Evolutionary conservation across 805 yeast genomes (phyloP).

Genomic region (Tetrapisispora arboricola): DNA sequence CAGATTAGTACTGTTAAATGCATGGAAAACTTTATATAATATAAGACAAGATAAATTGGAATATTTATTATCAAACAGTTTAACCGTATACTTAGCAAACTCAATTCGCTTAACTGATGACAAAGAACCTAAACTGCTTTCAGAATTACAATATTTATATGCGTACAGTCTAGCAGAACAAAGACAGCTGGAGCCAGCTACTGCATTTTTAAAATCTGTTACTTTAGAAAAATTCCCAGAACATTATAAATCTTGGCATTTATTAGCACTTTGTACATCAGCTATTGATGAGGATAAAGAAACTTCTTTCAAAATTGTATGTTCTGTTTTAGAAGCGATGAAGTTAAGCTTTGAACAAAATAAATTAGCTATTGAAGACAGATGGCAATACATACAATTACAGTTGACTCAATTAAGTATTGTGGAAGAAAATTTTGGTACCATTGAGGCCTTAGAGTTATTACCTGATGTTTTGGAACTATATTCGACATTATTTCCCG

Average conservation of each 20-base stretch:
- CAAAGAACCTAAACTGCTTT: slow-evolving; percentile 3
- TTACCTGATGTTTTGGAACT: slow-evolving; percentile 58
- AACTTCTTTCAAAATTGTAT: slow-evolving; percentile 47
- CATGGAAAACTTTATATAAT: slow-evolving; percentile 21
- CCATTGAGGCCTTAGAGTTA: slow-evolving; percentile 47
- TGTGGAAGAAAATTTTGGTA: slow-evolving; percentile 52
- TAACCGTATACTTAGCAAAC: slow-evolving; percentile 17
- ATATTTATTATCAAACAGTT: slow-evolving; percentile 9
- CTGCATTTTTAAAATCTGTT: slow-evolving; percentile 36
- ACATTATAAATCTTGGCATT: slow-evolving; percentile 54
- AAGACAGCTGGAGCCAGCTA: slow-evolving; percentile 35
- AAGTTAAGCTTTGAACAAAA: slow-evolving; percentile 18
- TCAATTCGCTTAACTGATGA: slow-evolving; percentile 12
- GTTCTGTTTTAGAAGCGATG: slow-evolving; percentile 41
- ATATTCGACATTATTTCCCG: slow-evolving; percentile 39
- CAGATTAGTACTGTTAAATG: slow-evolving; percentile 9
- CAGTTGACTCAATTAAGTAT: slow-evolving; percentile 67
- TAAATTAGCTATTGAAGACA: slow-evolving; percentile 13
- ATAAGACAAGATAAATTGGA: slow-evolving; percentile 11
- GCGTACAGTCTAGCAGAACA: slow-evolving; percentile 39
- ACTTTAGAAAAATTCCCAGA: slow-evolving; percentile 43
- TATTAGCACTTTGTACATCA: slow-evolving; percentile 53
- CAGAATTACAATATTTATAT: slow-evolving; percentile 32
- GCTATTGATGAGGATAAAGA: slow-evolving; percentile 43
- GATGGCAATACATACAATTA: slow-evolving; percentile 51